phyloP scores from a whole-genome alignment of 768 basidiomycete genomes.

The Termitomyces sp. region DNA sequence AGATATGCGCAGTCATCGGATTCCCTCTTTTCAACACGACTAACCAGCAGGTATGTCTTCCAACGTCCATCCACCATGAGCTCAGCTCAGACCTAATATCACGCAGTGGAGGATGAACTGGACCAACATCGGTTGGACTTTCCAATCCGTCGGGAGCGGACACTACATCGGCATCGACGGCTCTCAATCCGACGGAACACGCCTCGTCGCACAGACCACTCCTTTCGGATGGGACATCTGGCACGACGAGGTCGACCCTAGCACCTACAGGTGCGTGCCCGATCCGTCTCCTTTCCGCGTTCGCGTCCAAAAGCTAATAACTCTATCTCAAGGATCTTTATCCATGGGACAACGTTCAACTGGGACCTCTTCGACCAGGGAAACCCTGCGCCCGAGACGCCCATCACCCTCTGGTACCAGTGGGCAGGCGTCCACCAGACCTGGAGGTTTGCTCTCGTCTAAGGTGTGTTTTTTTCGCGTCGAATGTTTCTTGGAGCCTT shows the following conservation, averaged over 20 bases:
- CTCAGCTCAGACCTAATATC: background rate
- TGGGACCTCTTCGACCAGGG: constrained; percentile 46
- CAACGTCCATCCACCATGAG: background rate
- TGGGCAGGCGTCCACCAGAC: constrained; percentile 50
- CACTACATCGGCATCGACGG: constrained; percentile 36
- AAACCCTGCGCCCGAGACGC: constrained; percentile 35
- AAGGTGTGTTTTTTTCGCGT: background rate
- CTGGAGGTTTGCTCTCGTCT: constrained; percentile 35
- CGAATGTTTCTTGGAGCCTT: background rate
- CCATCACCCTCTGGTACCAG: constrained; percentile 40
- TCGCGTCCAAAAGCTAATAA: background rate
- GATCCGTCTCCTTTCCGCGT: background rate
- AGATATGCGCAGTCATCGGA: constrained; percentile 24
- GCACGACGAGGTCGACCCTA: constrained; percentile 33
- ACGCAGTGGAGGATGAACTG: constrained; percentile 44
- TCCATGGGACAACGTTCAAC: constrained; percentile 36
- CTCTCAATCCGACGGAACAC: constrained; percentile 33
- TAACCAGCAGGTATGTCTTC: constrained; percentile 42
- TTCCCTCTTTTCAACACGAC: constrained; percentile 33
- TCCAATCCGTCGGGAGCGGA: constrained; percentile 37
- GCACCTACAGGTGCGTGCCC: constrained; percentile 35
- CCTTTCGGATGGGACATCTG: constrained; percentile 47
- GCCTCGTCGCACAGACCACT: constrained; percentile 28
- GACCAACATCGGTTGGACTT: constrained; percentile 29
- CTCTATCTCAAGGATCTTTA: constrained; percentile 32